Conservation (phyloP, 805 yeast genomes). For the Wickerhamiella occidentalis region DNA sequence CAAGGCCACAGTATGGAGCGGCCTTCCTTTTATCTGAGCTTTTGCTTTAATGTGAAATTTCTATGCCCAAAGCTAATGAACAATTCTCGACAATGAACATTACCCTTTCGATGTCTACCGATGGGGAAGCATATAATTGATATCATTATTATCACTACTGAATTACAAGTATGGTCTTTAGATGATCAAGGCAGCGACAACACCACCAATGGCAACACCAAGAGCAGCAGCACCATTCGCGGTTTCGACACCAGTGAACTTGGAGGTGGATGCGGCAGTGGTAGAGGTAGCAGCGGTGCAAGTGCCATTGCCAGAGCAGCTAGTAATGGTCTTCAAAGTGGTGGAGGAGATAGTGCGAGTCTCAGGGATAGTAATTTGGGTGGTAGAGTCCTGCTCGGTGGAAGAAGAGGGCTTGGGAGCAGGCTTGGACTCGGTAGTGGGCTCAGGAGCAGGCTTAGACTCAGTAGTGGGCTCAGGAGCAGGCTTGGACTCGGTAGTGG, state of each 20-base stretch:
- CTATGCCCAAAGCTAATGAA: no score
- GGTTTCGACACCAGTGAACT: not conserved
- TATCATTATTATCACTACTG: not conserved
- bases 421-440: not conserved
- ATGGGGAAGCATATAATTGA: no score
- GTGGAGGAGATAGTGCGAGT: not conserved
- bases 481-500: not conserved
- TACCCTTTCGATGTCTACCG: not conserved
- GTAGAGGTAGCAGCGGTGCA: not conserved
- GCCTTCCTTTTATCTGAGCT: slow-evolving; percentile 54
- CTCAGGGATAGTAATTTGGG: not conserved
- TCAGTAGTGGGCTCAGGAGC: not conserved
- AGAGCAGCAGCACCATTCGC: slow-evolving; percentile 8
- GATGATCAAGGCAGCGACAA: slow-evolving; percentile 5
- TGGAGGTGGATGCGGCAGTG: not conserved
- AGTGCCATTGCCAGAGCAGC: slow-evolving; percentile 4
- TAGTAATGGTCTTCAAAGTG: slow-evolving; percentile 1
- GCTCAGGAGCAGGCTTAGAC: not conserved
- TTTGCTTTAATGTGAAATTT: no score
- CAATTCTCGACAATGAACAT: no score
- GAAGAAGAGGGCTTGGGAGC: not conserved
- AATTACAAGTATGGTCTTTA: not conserved
- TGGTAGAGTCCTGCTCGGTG: not conserved
- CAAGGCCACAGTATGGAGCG: slow-evolving; percentile 36
- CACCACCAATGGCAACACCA: not conserved